Evolutionary conservation across 768 basidiomycete genomes (phyloP).

Genomic region (Pisolithus orientalis): DNA sequence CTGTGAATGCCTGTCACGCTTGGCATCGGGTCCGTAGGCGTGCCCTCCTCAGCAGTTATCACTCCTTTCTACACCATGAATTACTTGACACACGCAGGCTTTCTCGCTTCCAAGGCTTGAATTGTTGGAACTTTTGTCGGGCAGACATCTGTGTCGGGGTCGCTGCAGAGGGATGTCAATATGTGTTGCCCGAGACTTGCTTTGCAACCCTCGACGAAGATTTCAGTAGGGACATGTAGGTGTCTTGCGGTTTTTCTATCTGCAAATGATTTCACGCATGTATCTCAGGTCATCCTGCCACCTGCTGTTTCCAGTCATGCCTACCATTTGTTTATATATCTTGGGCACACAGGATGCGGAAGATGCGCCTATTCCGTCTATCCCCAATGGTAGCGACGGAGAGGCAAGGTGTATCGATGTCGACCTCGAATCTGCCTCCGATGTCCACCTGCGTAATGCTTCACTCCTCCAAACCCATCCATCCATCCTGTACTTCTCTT

Average conservation of each 20-base stretch:
- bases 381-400: slow-evolving; percentile 4
- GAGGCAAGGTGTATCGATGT: slow-evolving; percentile 36
- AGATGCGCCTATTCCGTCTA: neutral
- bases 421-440: slow-evolving; percentile 44
- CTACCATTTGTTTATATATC: slow-evolving; percentile 48
- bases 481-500: slow-evolving; percentile 43
- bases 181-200: slow-evolving; percentile 47
- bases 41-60: slow-evolving; percentile 20
- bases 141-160: slow-evolving; percentile 52
- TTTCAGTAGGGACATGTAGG: slow-evolving; percentile 29
- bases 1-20: slow-evolving; percentile 13
- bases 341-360: slow-evolving; percentile 30
- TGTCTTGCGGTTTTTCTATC: neutral
- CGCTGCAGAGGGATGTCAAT: slow-evolving; percentile 47
- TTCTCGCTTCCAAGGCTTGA: slow-evolving; percentile 18
- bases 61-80: slow-evolving; percentile 22
- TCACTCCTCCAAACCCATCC: slow-evolving; percentile 53
- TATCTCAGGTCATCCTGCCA: slow-evolving; percentile 37
- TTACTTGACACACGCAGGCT: neutral
- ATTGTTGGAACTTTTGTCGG: slow-evolving; percentile 43
- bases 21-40: slow-evolving; percentile 26
- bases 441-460: slow-evolving; percentile 57
- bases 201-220: slow-evolving; percentile 49
- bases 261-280: neutral
- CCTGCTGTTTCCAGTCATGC: slow-evolving; percentile 50